Conservation (phyloP, 2,329 filamentous ascomycete genomes). For the Zopfia rhizophila region DNA sequence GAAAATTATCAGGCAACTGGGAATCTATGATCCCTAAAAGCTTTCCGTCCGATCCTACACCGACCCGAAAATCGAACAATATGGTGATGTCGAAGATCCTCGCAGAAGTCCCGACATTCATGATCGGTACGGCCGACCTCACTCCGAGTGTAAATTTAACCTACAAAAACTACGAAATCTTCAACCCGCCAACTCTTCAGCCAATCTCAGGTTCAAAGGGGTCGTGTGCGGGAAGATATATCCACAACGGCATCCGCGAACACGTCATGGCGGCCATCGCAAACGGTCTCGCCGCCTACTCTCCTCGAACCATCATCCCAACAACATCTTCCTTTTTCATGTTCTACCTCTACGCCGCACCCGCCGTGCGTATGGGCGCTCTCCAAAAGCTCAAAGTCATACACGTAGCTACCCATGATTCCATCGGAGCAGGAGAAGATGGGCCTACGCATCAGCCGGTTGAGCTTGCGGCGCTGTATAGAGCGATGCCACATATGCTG, state of each 20-base stretch:
- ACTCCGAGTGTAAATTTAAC: conserved; percentile 64
- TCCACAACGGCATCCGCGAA: conserved; percentile 51
- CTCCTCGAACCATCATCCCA: conserved; percentile 61
- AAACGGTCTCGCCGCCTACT: conserved; percentile 63
- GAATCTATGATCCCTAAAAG: conserved; percentile 60
- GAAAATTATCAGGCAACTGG: conserved; percentile 62
- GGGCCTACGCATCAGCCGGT: conserved; percentile 72
- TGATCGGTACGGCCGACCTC: conserved; percentile 73
- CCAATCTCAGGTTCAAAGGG: conserved; percentile 62
- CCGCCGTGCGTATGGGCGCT: conserved; percentile 70
- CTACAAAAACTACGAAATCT: conserved; percentile 61
- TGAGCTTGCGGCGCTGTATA: conserved; percentile 65
- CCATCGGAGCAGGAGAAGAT: conserved; percentile 65
- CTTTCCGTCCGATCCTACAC: conserved; percentile 59
- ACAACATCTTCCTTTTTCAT: conserved; percentile 71
- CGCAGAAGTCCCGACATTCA: conserved; percentile 91
- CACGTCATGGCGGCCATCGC: conserved; percentile 49
- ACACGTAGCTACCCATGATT: conserved; percentile 71
- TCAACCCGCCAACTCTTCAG: conserved; percentile 52
- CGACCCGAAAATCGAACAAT: conserved; percentile 63
- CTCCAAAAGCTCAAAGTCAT: conserved; percentile 66
- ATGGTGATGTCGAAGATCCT: conserved; percentile 63
- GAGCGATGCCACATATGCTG: conserved; percentile 70
- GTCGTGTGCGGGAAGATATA: conserved; percentile 65
- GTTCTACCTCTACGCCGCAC: conserved; percentile 70